Conservation (phyloP, 768 basidiomycete species). For the Suillus subalutaceus region DNA sequence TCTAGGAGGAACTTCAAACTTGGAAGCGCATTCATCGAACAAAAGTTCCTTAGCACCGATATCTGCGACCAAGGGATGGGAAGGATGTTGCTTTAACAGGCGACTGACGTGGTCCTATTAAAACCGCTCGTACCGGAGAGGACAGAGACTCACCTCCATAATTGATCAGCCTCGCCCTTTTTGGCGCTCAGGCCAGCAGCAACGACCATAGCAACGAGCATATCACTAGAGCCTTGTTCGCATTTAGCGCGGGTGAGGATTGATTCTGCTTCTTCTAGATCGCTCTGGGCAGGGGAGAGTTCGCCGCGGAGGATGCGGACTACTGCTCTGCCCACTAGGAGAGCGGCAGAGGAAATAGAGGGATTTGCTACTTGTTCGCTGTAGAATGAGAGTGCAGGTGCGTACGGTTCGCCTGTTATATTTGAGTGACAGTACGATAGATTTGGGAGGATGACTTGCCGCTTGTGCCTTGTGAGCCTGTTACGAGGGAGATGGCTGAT, state of each 20-base stretch:
- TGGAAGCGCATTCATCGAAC: constrained; percentile 66
- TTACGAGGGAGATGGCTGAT: constrained; percentile 75
- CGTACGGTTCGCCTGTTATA: constrained; percentile 33
- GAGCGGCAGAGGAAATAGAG: constrained; percentile 69
- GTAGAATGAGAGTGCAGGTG: constrained; percentile 62
- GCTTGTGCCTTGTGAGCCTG: constrained; percentile 68
- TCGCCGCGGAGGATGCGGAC: constrained; percentile 80
- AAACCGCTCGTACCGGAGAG: constrained; percentile 10
- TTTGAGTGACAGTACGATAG: background rate
- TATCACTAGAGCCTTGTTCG: constrained; percentile 54
- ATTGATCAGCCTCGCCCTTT: constrained; percentile 62
- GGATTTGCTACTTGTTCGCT: constrained; percentile 85
- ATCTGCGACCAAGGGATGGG: constrained; percentile 71
- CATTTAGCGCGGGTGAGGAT: constrained; percentile 47
- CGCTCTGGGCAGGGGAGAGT: constrained; percentile 73
- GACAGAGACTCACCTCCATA: constrained; percentile 61
- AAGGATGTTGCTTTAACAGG: constrained; percentile 54
- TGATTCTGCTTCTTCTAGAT: constrained; percentile 67
- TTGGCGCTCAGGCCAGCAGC: constrained; percentile 65
- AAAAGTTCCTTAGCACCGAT: constrained; percentile 58
- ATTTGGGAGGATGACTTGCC: constrained; percentile 13
- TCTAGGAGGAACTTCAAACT: constrained; percentile 61
- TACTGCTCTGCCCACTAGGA: constrained; percentile 79
- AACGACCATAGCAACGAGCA: constrained; percentile 68
- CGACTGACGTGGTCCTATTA: constrained; percentile 33